phyloP scores from a whole-genome alignment of 306 rosid species.

The Sophora flavescens region DNA sequence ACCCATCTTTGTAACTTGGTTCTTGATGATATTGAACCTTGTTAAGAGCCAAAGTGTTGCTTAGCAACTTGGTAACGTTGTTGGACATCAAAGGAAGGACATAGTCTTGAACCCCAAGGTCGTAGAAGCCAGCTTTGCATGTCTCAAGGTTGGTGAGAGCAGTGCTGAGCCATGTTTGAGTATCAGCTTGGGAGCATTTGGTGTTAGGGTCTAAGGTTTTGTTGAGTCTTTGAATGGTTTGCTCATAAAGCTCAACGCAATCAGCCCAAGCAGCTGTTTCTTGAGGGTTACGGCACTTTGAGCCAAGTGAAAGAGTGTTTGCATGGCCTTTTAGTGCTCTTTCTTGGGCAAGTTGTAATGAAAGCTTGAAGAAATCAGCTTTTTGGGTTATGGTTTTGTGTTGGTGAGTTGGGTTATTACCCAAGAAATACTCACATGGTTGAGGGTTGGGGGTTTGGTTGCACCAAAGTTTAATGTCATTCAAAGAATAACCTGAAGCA shows the following conservation, averaged over 20 bases:
- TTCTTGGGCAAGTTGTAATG: constrained; percentile 56
- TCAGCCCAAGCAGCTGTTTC: constrained; percentile 77
- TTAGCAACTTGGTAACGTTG: constrained; percentile 68
- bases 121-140: constrained; percentile 60
- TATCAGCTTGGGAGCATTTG: constrained; percentile 55
- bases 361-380: constrained; percentile 55
- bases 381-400: constrained; percentile 45
- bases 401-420: neutral
- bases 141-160: constrained; percentile 75
- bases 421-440: constrained; percentile 63
- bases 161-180: constrained; percentile 74
- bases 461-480: constrained; percentile 61
- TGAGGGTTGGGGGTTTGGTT: constrained; percentile 70
- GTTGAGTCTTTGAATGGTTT: constrained; percentile 59
- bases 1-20: constrained; percentile 50
- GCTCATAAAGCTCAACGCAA: constrained; percentile 67
- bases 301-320: constrained; percentile 43
- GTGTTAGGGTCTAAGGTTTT: constrained; percentile 48
- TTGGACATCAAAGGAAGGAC: constrained; percentile 60
- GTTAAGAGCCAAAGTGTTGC: constrained; percentile 72
- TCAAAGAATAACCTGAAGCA: constrained; percentile 23
- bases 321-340: constrained; percentile 52
- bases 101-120: constrained; percentile 58
- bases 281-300: constrained; percentile 45
- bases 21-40: constrained; percentile 43